Base-by-base conservation (phyloP, 345 rosid genomes). In the Hevea brasiliensis region DNA sequence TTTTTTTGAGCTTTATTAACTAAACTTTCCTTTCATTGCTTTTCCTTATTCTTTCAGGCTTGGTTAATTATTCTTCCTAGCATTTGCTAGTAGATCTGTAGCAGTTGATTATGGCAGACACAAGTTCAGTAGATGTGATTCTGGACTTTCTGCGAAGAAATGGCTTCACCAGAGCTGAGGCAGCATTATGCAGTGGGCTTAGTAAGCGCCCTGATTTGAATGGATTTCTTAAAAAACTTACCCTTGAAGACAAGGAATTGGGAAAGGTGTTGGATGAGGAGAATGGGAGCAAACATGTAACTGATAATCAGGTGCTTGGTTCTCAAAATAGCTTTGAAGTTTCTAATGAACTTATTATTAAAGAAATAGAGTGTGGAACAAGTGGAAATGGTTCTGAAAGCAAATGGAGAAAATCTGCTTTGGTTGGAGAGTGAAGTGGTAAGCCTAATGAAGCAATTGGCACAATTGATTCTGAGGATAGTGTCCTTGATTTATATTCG, bases 101-200 rank as follows among this genome's bases (percentile, higher is more conserved):
- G 79, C 61, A 51, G 79, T 81, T 79, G 65, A 75, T 23, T 51
- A 93, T 96, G 99, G 84, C 87, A 60, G 96, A 90, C 59, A 37
- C 85, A 42, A 67, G 86, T 77, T 87, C 93, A 6, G 84, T 89
- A 57, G 96, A 93, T 77, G 87, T 80, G 79, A 91, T 96, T 78
- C 72, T 96, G 72, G 93, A 91, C 56, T 96, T 91, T 82, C 81
- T 96, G 72, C 83, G 82, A 87, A 90, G 77, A 54, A 92, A 93
- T 77, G 88, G 76, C 58, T 90, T 96, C 83, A 85, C 91, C 0
- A 84, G 92, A 76, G 99, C 99, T 68, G 99, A 96, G 89, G 93
- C 93, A 69, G 98, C 99, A 71, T 79, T 96, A 78, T 96, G 92
- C 59, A 78, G 91, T 74, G 99, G 93, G 90, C 88, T 96, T 2